A percentile compares a stretch with the other conserved stretches of the same genome.
Evolutionary conservation across 176 grass and related monocot genomes (phyloP).

Genomic region (Echinochloa phyllopogon): DNA sequence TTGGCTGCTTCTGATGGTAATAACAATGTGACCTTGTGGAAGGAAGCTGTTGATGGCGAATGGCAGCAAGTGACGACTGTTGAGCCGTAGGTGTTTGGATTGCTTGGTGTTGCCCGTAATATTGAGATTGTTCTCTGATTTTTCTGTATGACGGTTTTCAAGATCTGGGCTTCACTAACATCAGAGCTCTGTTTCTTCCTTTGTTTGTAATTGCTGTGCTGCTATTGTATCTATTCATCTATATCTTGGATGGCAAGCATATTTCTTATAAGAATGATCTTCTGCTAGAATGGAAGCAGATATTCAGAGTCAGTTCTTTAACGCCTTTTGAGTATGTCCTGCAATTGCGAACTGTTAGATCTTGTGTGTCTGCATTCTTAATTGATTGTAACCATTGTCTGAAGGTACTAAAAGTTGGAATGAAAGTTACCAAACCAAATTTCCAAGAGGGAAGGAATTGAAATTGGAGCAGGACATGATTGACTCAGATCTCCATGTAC

Average conservation of each 20-base stretch:
- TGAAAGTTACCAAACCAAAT: background rate
- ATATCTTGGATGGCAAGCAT: background rate
- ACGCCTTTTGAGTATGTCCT: background rate
- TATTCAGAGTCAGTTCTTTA: background rate
- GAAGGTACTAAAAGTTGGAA: background rate
- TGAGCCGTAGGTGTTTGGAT: constrained; percentile 31
- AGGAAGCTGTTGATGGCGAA: constrained; percentile 74
- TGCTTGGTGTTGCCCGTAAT: background rate
- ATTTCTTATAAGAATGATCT: background rate
- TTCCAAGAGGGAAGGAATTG: background rate
- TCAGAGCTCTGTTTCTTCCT: background rate
- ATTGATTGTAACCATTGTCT: background rate
- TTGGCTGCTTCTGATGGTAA: constrained; percentile 68
- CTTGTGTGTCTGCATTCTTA: background rate
- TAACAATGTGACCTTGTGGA: constrained; percentile 81
- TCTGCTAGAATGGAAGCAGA: background rate
- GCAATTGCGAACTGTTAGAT: background rate
- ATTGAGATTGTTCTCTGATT: background rate
- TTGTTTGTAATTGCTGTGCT: background rate
- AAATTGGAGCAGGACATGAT: background rate
- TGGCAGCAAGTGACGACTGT: constrained; percentile 83
- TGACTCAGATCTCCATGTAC: background rate
- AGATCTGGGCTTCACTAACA: background rate
- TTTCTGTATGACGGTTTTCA: background rate
- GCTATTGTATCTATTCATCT: background rate